These are phyloP conservation scores for Pythium scleroteichum DNA, from an alignment of 352 stramenopile genomes.

Conservation along the genomic window DNA sequence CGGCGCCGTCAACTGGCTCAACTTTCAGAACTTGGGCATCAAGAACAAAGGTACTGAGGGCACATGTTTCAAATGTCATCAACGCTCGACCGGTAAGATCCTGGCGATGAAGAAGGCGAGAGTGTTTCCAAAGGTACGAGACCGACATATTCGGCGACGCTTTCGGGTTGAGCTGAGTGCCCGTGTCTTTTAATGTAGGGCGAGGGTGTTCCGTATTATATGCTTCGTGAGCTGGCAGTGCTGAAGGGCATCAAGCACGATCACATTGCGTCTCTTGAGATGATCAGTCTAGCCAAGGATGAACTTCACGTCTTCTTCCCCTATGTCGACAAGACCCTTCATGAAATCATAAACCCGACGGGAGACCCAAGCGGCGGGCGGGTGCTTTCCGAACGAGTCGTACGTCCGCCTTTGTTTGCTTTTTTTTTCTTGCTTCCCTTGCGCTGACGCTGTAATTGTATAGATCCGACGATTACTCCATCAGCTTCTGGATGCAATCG, in stretches of 20 bases:
- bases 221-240: slow-evolving; percentile 89
- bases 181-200: no score
- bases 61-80: slow-evolving; percentile 85
- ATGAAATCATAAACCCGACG: slow-evolving; percentile 90
- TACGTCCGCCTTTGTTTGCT: slow-evolving; percentile 32
- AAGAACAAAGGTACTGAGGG: slow-evolving; percentile 91
- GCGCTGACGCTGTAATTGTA: no score
- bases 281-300: slow-evolving; percentile 85
- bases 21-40: slow-evolving; percentile 88
- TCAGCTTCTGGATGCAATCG: slow-evolving; percentile 86
- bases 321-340: slow-evolving; percentile 89
- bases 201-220: slow-evolving; percentile 93
- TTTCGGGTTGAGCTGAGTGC: no score
- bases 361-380: slow-evolving; percentile 79
- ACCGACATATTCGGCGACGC: no score
- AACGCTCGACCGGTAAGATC: slow-evolving; percentile 83
- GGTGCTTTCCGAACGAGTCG: slow-evolving; percentile 70
- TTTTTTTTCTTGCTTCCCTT: no score
- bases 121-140: slow-evolving; percentile 84
- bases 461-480: slow-evolving; percentile 82
- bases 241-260: slow-evolving; percentile 87
- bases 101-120: slow-evolving; percentile 88
- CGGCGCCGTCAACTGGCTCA: slow-evolving; percentile 84
- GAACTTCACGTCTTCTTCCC: slow-evolving; percentile 91
- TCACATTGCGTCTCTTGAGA: slow-evolving; percentile 86